These are phyloP conservation scores for Populus hybrid DNA, from an alignment of 441 rosid species.

Conservation along the genomic window DNA sequence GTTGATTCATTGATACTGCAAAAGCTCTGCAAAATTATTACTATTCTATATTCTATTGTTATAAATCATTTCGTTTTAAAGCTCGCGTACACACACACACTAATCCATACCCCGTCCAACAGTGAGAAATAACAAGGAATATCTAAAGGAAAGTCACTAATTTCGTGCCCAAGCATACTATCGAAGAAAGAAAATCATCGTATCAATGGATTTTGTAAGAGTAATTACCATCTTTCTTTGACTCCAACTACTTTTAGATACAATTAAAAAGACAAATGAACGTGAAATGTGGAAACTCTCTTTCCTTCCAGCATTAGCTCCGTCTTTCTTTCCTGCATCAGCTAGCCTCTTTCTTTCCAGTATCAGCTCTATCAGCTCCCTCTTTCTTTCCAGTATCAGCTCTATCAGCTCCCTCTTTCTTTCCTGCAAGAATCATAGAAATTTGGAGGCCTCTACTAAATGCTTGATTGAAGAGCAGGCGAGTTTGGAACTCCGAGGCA, in stretches of 20 bases:
- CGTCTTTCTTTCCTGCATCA: conserved; percentile 1
- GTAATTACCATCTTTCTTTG: neutral
- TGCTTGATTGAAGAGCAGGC: conserved; percentile 93
- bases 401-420: conserved; percentile 37
- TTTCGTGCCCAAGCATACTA: neutral
- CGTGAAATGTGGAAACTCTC: neutral
- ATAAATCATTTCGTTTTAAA: too few species aligned
- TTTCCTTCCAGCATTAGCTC: neutral
- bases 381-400: neutral
- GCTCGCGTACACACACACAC: too few species aligned
- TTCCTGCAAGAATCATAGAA: conserved; percentile 78
- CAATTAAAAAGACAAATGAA: neutral
- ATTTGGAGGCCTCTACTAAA: conserved; percentile 91
- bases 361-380: neutral
- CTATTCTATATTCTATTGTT: too few species aligned
- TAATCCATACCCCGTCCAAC: too few species aligned
- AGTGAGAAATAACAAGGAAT: too few species aligned
- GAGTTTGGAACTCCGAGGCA: conserved; percentile 82
- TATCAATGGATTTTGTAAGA: neutral
- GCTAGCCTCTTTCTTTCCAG: conserved; percentile 52
- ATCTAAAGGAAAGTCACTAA: neutral
- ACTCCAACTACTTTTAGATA: neutral
- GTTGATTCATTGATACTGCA: neutral
- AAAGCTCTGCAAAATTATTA: too few species aligned
- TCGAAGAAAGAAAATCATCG: neutral